These are phyloP conservation scores for Fraxinus sp. DNA, from an alignment of 305 asterid species.

Conservation along the genomic window DNA sequence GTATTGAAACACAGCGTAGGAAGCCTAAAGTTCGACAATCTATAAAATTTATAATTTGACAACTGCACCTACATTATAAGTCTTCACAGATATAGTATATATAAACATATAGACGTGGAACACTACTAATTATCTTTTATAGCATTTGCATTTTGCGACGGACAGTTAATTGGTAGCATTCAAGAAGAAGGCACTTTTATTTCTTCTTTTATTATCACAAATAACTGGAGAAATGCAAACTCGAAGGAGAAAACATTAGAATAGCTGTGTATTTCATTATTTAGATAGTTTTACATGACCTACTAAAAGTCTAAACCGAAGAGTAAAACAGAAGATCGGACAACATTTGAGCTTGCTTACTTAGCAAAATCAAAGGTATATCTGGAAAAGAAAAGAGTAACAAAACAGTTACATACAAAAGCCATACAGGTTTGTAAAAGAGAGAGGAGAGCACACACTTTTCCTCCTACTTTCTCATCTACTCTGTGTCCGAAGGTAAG, in stretches of 20 bases:
- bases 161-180: neutral
- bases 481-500: conserved; percentile 60
- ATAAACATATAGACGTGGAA: neutral
- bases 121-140: neutral
- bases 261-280: conserved; percentile 23
- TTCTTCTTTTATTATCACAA: neutral
- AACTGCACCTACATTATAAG: neutral
- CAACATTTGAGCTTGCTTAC: conserved; percentile 31
- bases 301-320: conserved; percentile 22
- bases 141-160: neutral
- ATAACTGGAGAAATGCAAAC: neutral
- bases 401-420: conserved; percentile 32
- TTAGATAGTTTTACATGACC: conserved; percentile 28
- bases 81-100: neutral
- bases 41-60: neutral
- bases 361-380: conserved; percentile 22
- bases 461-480: conserved; percentile 27
- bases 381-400: neutral
- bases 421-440: conserved; percentile 26
- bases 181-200: conserved; percentile 17
- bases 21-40: neutral
- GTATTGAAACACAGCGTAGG: neutral
- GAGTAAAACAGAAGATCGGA: conserved; percentile 20
- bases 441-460: conserved; percentile 38
- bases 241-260: conserved; percentile 8